Evolutionary conservation across 2,329 filamentous ascomycete genomes (phyloP), one percentile per base, ranked within the genome.

Genomic region (Exophiala xenobiotica): DNA sequence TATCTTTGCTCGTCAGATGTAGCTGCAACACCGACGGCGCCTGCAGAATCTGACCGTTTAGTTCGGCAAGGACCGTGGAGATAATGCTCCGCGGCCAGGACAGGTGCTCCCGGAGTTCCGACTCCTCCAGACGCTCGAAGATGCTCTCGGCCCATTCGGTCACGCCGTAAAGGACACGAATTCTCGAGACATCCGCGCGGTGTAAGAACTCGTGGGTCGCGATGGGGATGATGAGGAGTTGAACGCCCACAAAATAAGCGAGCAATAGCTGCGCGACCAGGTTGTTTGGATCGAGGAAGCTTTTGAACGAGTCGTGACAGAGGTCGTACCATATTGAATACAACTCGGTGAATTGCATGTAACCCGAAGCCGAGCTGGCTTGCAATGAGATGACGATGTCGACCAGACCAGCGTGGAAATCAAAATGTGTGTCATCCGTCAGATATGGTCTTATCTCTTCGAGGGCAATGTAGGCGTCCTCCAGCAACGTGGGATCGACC

Each of bases 221-320:
- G 4, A 76, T 69, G 0, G 73, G 73, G 4, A 67, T 66, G 50
- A 78, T 66, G 4, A 77, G 63, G 1, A 73, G 64, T 45, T 77
- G 72, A 0, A 76, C 58, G 1, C 71, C 68, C n/a, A 78, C 67
- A 57, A 75, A 77, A 57, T 77, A 74, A 5, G 70, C 66, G 4
- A 77, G 66, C 4, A 78, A 61, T 3, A 77, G 68, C 22, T 71
- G 72, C 1, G 72, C 67, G 3, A 72, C 56, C 38, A 61, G 61
- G 46, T 78, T 77, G 31, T 63, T 60, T 0, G 71, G 65, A 35
- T 72, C 65, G 51, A 76, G 66, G 60, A 78, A 75, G 1, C 64
- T 62, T 35, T 69, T 65, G 52, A 78, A 77, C 14, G 69, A 61
- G 2, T 66, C 64, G 40, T 72, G 67, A 2, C 65, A 65, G 63